Conservation (phyloP, 441 rosid species). For the Adansonia rubrostipa region DNA sequence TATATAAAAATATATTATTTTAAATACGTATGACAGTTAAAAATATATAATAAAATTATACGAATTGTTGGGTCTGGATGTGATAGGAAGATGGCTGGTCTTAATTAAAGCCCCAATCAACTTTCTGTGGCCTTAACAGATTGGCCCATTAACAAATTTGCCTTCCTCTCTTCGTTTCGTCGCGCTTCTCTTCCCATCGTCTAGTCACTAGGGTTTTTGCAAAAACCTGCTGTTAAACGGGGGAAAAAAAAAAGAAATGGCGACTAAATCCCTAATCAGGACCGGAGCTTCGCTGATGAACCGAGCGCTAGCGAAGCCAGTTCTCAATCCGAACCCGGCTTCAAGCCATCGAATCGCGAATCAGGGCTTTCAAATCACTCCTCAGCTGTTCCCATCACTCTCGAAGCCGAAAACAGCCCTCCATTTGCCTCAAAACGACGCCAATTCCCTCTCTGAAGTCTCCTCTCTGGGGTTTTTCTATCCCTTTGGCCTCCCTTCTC, state of each 20-base stretch:
- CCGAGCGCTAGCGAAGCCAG: constrained; percentile 50
- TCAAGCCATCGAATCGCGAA: constrained; percentile 32
- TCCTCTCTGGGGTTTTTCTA: constrained; percentile 51
- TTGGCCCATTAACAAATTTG: not conserved
- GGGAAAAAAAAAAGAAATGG: constrained; percentile 40
- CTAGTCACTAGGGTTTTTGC: not conserved
- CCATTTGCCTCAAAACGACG: constrained; percentile 44
- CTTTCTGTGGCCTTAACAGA: not conserved
- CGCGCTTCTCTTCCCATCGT: not conserved
- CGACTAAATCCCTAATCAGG: constrained; percentile 71
- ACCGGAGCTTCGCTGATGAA: constrained; percentile 67
- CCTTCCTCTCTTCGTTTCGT: not conserved
- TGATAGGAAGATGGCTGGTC: no score
- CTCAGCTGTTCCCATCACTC: constrained; percentile 66
- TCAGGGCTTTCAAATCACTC: constrained; percentile 45
- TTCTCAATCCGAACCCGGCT: constrained; percentile 37
- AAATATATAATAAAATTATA: no score
- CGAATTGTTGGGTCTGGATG: no score
- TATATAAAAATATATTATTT: no score
- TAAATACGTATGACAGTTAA: no score
- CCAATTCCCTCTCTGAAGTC: constrained; percentile 33
- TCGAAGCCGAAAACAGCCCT: constrained; percentile 47
- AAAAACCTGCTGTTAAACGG: not conserved
- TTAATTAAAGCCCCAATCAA: not conserved
- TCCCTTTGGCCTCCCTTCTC: constrained; percentile 76